Conservation (phyloP, 106 monocot species). For the Dendrobium catenatum region DNA sequence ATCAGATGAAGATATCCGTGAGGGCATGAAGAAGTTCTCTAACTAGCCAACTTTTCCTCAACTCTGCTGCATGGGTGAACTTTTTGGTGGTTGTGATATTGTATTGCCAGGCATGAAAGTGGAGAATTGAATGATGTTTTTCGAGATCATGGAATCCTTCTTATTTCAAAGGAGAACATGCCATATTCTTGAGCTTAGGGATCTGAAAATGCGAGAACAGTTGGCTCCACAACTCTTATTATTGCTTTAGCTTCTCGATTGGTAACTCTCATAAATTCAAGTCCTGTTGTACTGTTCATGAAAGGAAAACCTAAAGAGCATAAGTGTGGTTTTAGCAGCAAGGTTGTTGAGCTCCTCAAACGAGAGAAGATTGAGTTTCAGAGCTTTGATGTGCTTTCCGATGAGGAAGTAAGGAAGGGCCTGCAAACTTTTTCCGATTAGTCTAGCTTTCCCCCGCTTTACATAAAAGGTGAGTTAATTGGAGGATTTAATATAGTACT, state of each 20-base stretch:
- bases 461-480: no score
- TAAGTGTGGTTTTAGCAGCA: constrained; percentile 70
- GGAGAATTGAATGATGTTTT: constrained; percentile 16
- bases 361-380: constrained; percentile 63
- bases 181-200: not conserved
- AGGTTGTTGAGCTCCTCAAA: constrained; percentile 69
- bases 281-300: no score
- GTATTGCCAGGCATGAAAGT: constrained; percentile 71
- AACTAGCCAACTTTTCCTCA: constrained; percentile 95
- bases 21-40: constrained; percentile 76
- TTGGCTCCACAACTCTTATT: no score
- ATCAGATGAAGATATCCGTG: constrained; percentile 67
- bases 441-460: no score
- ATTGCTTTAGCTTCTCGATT: no score
- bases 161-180: not conserved
- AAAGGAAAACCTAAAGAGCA: constrained; percentile 42
- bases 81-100: constrained; percentile 88
- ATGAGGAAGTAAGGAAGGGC: constrained; percentile 79
- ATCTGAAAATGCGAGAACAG: constrained; percentile 13
- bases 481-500: no score
- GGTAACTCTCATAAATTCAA: no score
- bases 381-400: constrained; percentile 65
- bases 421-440: constrained; percentile 48
- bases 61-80: constrained; percentile 78
- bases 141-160: constrained; percentile 34